A percentile compares a stretch with the other conserved stretches of the same genome.
These are phyloP conservation scores for Cicer yamashitae DNA, from an alignment of 306 rosid genomes.

Conservation along the genomic window DNA sequence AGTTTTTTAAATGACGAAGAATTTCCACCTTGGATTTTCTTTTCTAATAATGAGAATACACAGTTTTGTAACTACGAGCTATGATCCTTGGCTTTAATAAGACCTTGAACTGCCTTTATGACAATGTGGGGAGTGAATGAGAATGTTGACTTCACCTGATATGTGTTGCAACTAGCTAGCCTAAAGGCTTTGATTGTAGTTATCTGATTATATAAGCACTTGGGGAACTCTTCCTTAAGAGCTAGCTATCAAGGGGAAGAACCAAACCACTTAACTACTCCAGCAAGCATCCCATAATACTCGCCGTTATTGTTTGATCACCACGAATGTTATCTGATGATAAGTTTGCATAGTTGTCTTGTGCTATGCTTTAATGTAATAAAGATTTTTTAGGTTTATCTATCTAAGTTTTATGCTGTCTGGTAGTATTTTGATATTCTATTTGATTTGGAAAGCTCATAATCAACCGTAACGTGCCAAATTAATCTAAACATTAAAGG, in stretches of 20 bases:
- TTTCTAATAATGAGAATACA: conserved; percentile 18
- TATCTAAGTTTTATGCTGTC: neutral
- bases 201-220: too few relatives aligned
- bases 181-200: conserved; percentile 1
- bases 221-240: too few relatives aligned
- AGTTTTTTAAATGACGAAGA: conserved; percentile 9
- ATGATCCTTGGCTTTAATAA: conserved; percentile 9
- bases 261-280: too few relatives aligned
- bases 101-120: neutral
- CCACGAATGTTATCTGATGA: conserved; percentile 17
- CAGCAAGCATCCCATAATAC: too few relatives aligned
- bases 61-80: conserved; percentile 8
- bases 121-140: neutral
- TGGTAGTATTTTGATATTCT: conserved; percentile 4
- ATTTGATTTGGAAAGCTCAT: conserved; percentile 3
- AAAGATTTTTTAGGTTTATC: neutral
- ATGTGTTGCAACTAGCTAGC: conserved; percentile 9
- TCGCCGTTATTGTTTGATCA: conserved; percentile 28
- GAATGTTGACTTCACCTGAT: conserved; percentile 7
- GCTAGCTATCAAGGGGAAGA: too few relatives aligned
- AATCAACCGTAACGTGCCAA: neutral
- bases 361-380: conserved; percentile 12
- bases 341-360: conserved; percentile 25
- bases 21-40: conserved; percentile 21
- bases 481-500: neutral